Percentiles rank a stretch among this genome's conserved stretches.
phyloP scores from a whole-genome alignment of 106 monocot species.

The Iris macrosiphon region DNA sequence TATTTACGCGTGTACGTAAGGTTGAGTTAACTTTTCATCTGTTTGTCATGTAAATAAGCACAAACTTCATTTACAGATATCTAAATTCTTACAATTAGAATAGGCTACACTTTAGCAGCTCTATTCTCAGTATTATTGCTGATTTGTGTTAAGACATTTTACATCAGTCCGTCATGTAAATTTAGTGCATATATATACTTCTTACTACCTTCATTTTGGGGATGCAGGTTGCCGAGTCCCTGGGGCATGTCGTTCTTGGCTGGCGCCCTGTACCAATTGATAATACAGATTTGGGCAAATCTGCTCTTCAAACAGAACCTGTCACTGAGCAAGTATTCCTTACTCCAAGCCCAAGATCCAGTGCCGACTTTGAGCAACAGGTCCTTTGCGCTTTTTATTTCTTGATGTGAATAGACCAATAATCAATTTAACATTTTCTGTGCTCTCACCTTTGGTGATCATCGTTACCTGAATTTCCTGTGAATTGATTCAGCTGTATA shows the following conservation, averaged over 20 bases:
- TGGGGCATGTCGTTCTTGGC: conserved; percentile 92
- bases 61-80: too few relatives aligned
- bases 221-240: conserved; percentile 79
- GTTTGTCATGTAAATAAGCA: too few relatives aligned
- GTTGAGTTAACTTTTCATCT: too few relatives aligned
- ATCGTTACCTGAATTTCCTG: neutral
- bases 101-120: too few relatives aligned
- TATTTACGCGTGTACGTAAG: too few relatives aligned
- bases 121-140: too few relatives aligned
- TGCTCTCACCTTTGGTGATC: neutral
- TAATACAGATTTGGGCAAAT: conserved; percentile 80
- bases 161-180: too few relatives aligned
- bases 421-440: neutral
- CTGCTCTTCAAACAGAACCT: conserved; percentile 88
- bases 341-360: conserved; percentile 55
- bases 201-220: too few relatives aligned
- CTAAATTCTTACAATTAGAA: too few relatives aligned
- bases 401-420: neutral
- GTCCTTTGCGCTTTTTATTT: conserved; percentile 20
- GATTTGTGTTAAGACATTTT: too few relatives aligned
- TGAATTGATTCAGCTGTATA: conserved; percentile 69
- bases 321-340: conserved; percentile 93
- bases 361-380: conserved; percentile 92
- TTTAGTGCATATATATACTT: too few relatives aligned
- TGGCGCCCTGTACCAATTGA: conserved; percentile 92